phyloP scores from a whole-genome alignment of 257 asterid genomes.

The Nicotiana paniculata region DNA sequence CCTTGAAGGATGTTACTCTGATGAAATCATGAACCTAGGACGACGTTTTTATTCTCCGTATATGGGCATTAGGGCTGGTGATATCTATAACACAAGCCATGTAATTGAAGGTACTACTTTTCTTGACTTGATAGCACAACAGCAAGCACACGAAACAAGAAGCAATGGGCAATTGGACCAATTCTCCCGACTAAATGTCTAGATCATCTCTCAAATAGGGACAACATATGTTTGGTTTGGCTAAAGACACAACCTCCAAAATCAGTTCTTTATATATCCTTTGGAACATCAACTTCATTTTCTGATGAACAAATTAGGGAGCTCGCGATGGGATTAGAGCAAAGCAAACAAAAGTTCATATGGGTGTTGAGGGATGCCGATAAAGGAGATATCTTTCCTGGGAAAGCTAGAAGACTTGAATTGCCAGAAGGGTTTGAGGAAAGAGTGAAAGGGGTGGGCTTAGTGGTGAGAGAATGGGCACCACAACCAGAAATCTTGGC shows the following conservation, averaged over 20 bases:
- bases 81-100: slow-evolving; percentile 31
- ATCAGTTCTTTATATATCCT: slow-evolving; percentile 38
- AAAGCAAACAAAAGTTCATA: slow-evolving; percentile 23
- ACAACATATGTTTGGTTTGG: slow-evolving; percentile 37
- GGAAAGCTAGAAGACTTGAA: not conserved
- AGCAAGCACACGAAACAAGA: slow-evolving; percentile 21
- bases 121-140: slow-evolving; percentile 27
- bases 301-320: slow-evolving; percentile 23
- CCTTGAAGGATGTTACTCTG: slow-evolving; percentile 1
- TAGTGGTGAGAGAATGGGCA: slow-evolving; percentile 43
- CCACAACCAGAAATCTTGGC: slow-evolving; percentile 49
- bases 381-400: slow-evolving; percentile 4
- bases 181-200: slow-evolving; percentile 30
- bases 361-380: slow-evolving; percentile 51
- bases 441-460: slow-evolving; percentile 26
- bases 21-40: not conserved
- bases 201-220: not conserved
- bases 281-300: slow-evolving; percentile 43
- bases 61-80: slow-evolving; percentile 17
- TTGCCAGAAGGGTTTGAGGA: slow-evolving; percentile 36
- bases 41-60: not conserved
- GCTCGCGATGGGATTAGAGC: slow-evolving; percentile 42
- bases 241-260: slow-evolving; percentile 23
- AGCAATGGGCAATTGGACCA: slow-evolving; percentile 70
- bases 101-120: slow-evolving; percentile 26